A percentile compares a stretch with the other conserved stretches of the same genome.
These are phyloP conservation scores for Yamadazyma friedrichii DNA, from an alignment of 1,139 yeast genomes.

Conservation along the genomic window DNA sequence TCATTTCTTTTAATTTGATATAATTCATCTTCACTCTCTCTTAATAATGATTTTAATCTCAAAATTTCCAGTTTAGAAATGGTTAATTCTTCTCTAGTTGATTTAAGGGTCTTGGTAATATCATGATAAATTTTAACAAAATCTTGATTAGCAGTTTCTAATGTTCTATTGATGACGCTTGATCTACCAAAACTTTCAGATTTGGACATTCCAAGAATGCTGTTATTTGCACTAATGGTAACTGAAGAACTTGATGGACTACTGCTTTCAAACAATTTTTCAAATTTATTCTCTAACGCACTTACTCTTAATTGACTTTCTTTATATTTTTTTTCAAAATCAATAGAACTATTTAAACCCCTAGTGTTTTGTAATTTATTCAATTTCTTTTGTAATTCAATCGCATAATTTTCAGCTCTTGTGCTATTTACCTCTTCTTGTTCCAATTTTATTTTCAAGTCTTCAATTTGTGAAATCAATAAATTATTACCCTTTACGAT, in stretches of 20 bases:
- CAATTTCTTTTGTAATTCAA: conserved; percentile 45
- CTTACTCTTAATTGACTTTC: conserved; percentile 36
- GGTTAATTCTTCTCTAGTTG: conserved; percentile 51
- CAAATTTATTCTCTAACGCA: conserved; percentile 34
- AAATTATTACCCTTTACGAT: conserved; percentile 21
- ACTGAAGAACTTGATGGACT: conserved; percentile 13
- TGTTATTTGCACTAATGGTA: neutral
- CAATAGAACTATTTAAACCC: conserved; percentile 33
- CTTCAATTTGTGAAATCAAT: conserved; percentile 34
- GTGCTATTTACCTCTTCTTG: conserved; percentile 44
- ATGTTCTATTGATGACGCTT: conserved; percentile 27
- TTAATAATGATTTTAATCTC: conserved; percentile 48
- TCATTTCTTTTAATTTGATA: conserved; percentile 38
- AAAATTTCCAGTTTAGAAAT: conserved; percentile 51
- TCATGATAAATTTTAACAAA: conserved; percentile 56
- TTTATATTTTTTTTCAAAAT: conserved; percentile 37
- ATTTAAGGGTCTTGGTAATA: conserved; percentile 47
- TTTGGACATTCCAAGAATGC: conserved; percentile 18
- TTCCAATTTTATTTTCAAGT: conserved; percentile 34
- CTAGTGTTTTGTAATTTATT: conserved; percentile 43
- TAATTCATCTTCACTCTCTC: conserved; percentile 48
- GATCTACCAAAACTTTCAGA: conserved; percentile 42
- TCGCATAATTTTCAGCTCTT: conserved; percentile 47
- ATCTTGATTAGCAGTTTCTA: conserved; percentile 40
- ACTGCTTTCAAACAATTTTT: conserved; percentile 23